Base-by-base conservation (phyloP, 225 moss, liverwort and hornwort species). In the Physcomitrium patens region DNA sequence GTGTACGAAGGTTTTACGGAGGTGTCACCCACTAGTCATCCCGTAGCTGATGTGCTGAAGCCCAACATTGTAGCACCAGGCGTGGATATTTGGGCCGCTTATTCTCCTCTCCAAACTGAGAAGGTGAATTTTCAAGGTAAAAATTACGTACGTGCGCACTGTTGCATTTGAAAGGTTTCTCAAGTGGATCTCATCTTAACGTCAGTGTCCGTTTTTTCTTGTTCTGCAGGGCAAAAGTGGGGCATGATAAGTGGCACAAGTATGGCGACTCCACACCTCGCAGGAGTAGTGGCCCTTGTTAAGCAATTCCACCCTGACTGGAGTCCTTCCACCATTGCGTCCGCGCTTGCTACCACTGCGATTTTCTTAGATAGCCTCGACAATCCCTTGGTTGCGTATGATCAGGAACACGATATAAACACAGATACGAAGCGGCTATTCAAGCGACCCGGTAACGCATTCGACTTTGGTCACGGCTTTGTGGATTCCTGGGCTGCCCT, bases 211-310 rank as follows among this genome's bases (percentile, higher is more conserved):
- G 4, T 7, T 37, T 37, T 37, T 37, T 4, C 31, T 37, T 37
- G 31, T 37, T 18, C n/a, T 18, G n/a, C 77, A 86, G 86, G 86
- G 14, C 67, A 89, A 58, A 81, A 80, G n/a, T 93, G 85, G n/a
- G 76, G 80, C 8, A 79, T 87, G 71, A 69, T 89, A 0, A 93
- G 91, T 46, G 96, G 96, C 2, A 96, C 93, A 9, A 93, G 93
- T 9, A 96, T 96, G 93, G 81, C 96, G 3, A 84, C 93, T 1
- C 93, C 96, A 41, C 96, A 93, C 51, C 53, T 96, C 17, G 93
- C 90, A 44, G 96, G 91, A 18, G 82, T 93, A 54, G 91, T 89
- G 16, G 96, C 96, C 47, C 76, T 96, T 11, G 67, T 96, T 0
- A 83, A 87, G 31, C 79, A 90, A 37, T 79, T 63, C 43, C 13